Evolutionary conservation across 2,329 filamentous ascomycete species (phyloP), one percentile per base, ranked within the genome.

Genomic region (Aspergillus carbonarius): DNA sequence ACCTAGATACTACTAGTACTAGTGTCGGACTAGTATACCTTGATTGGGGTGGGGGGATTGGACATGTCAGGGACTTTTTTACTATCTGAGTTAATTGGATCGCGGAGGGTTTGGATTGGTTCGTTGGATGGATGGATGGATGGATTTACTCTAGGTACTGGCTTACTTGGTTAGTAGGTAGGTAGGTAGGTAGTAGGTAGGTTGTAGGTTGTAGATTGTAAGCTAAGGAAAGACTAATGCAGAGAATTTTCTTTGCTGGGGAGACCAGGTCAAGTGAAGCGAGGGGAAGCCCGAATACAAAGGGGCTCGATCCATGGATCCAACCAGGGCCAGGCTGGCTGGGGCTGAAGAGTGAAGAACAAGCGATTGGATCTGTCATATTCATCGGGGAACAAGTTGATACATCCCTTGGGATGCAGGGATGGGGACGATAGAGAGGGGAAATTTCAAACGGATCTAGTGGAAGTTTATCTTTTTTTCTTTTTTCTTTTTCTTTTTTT

Each of bases 331-430:
- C n/a, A 35, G 54, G 49, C 23, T 40, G 44, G 49, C 15, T 13
- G 27, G 35, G 46, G 46, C 37, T 60, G 58, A 39, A 34, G 47
- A 23, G 39, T 17, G 51, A 42, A 42, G 35, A 44, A 54, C 23
- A 48, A 48, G 49, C 40, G 23, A 57, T 57, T 52, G 55, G 55
- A 60, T 34, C 46, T 58, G 51, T 60, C 59, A 60, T 46, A 53
- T 60, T 55, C 44, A 39, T 25, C 20, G 42, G 44, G 35, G 15
- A n/a, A 44, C 37, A 37, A 52, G 47, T 55, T 46, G 59, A 60
- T 60, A 58, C 51, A 61, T 61, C 49, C 47, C 44, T 30, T 48
- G 40, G 20, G 20, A 30, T 15, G 39, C 44, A 30, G 20, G 25
- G 50, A 53, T 58, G 46, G 30, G 30, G 1, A 1, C 8, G 23